Conservation (phyloP, 1,139 yeast species). For the Taiozyma sp. region DNA sequence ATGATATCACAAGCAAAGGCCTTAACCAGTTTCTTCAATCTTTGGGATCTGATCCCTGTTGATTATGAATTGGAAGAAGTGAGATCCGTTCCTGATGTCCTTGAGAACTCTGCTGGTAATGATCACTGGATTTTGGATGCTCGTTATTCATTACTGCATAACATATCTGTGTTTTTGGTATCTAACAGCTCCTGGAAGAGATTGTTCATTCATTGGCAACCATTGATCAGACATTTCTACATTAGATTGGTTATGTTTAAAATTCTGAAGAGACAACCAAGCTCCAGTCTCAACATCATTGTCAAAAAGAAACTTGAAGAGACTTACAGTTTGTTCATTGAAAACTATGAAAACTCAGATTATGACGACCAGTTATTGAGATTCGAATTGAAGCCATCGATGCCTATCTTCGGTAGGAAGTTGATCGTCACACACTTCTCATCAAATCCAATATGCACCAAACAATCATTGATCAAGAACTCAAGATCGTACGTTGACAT, state of each 20-base stretch:
- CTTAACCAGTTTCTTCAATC: slow-evolving; percentile 60
- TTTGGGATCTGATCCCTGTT: slow-evolving; percentile 69
- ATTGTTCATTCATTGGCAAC: slow-evolving; percentile 75
- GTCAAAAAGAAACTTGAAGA: slow-evolving; percentile 10
- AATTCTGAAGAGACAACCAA: slow-evolving; percentile 31
- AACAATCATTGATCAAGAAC: not conserved
- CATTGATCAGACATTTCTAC: slow-evolving; percentile 66
- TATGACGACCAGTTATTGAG: slow-evolving; percentile 2
- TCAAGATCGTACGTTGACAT: slow-evolving; percentile 9
- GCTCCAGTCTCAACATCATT: slow-evolving; percentile 1
- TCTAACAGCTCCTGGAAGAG: slow-evolving; percentile 41
- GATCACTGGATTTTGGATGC: slow-evolving; percentile 13
- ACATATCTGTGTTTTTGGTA: slow-evolving; percentile 14
- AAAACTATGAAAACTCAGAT: not conserved
- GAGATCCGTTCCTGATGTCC: not conserved
- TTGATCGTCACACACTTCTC: slow-evolving; percentile 33
- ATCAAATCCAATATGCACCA: not conserved
- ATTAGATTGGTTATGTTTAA: slow-evolving; percentile 67
- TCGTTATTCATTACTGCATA: slow-evolving; percentile 10
- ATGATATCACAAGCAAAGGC: slow-evolving; percentile 58
- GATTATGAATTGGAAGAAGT: slow-evolving; percentile 12
- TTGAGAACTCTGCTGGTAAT: slow-evolving; percentile 1
- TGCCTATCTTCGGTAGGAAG: slow-evolving; percentile 47
- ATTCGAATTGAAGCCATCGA: slow-evolving; percentile 36
- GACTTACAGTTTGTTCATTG: slow-evolving; percentile 7